Base-by-base conservation (phyloP, 768 basidiomycete genomes). In the Boletus insuetus region DNA sequence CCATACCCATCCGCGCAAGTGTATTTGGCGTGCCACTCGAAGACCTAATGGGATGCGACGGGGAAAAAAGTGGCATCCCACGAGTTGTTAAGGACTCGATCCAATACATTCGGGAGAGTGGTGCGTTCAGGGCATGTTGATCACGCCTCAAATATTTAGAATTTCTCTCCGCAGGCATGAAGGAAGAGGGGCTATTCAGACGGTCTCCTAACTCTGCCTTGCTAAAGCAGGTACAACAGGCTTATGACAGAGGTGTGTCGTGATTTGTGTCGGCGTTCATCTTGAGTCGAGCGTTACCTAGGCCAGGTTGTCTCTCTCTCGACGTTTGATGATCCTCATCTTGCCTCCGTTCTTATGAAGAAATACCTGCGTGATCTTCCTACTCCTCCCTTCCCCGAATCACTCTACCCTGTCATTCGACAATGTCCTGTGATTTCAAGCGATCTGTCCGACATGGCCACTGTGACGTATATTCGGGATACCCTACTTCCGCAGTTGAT, bases 331-430 rank as follows among this genome's bases (percentile, higher is more conserved):
- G 91, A 93, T 62, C 86, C 89, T 7, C 80, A 90, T 69, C 78
- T 94, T 2, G 89, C 90, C 4, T 90, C 92, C 10, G 92, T 94
- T 1, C 76, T 94, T 35, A 73, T 94, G 51, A 94, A 94, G 75
- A 92, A 91, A 66, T 93, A 88, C 66, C 72, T 94, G 24, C 82
- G 89, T 37, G 89, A 92, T 68, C 75, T 94, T 2, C 89, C 90
- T 2, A 79, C 82, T 48, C 87, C 92, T 4, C 72, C 90, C n/a
- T 89, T 94, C 60, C 81, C 86, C 0, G 89, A 91, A 69, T 68
- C 65, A 6, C 68, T 86, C 14, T 94, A 92, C 68, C 77, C 82
- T 7, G 50, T 76, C 35, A 82, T 94, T 39, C 79, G 78, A 37
- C 78, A 79, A 53, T 94, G 92, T 71, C 92, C 92, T 8, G 55